A percentile compares a stretch with the other conserved stretches of the same genome.
Evolutionary conservation across 2,329 filamentous ascomycete species (phyloP).

Genomic region (Metarhizium album): DNA sequence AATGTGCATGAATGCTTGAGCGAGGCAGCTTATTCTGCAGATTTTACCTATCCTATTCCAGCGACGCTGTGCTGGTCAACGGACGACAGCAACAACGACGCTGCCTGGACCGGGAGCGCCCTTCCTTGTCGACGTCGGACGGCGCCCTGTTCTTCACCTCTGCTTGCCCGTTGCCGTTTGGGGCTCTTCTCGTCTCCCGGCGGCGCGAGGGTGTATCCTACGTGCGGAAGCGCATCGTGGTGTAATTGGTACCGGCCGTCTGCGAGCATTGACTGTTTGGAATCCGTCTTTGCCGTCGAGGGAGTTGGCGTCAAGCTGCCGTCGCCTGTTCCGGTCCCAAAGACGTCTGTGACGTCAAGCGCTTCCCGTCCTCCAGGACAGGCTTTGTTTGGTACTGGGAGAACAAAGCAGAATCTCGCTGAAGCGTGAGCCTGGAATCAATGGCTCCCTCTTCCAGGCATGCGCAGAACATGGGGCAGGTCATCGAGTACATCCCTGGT

Average conservation of each 20-base stretch:
- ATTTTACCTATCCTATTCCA: neutral
- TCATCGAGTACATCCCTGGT: slow-evolving; percentile 96
- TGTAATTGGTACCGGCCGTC: neutral
- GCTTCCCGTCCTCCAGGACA: neutral
- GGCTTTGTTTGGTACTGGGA: neutral
- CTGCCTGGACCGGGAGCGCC: neutral
- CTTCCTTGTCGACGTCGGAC: neutral
- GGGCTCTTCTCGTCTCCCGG: neutral
- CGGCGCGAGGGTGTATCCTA: neutral
- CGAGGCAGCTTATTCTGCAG: neutral
- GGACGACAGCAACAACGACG: neutral
- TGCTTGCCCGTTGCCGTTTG: neutral
- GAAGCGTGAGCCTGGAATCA: slow-evolving; percentile 17
- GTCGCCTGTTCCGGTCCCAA: neutral
- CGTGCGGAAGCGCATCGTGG: neutral
- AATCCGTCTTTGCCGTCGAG: neutral
- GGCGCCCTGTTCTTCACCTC: neutral
- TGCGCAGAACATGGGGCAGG: slow-evolving; percentile 62
- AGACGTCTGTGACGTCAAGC: too few relatives aligned
- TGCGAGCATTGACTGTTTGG: neutral
- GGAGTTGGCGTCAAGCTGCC: neutral
- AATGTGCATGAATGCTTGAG: neutral
- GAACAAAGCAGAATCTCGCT: neutral
- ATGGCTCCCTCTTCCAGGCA: slow-evolving; percentile 42
- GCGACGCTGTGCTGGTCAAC: neutral